phyloP scores from a whole-genome alignment of 192 early-diverging fungal genomes.

The Dispira simplex region DNA sequence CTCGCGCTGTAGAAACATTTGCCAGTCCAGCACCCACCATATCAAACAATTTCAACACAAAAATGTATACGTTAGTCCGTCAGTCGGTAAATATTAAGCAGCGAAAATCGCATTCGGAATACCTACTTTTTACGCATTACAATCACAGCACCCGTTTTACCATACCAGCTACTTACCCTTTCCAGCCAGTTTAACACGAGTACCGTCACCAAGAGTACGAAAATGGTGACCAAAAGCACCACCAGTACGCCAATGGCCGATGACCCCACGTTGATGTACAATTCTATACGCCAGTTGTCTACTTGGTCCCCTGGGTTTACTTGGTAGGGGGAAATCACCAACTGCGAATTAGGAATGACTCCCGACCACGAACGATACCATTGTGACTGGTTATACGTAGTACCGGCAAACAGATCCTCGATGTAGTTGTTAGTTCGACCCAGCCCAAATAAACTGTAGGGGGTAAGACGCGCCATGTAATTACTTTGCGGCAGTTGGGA shows the following conservation, averaged over 20 bases:
- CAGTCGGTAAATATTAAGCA: too few species aligned
- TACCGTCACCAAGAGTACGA: slow-evolving; percentile 55
- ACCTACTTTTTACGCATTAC: too few species aligned
- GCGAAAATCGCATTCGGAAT: too few species aligned
- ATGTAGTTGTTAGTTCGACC: slow-evolving; percentile 95
- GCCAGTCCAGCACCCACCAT: too few species aligned
- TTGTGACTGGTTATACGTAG: slow-evolving; percentile 36
- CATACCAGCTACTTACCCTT: slow-evolving; percentile 28
- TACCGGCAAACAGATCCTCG: slow-evolving; percentile 80
- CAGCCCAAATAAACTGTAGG: slow-evolving; percentile 74
- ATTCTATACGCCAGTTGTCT: slow-evolving; percentile 65
- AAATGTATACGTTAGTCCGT: too few species aligned
- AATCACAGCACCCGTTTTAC: too few species aligned
- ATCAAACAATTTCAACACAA: too few species aligned
- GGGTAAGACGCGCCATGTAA: slow-evolving; percentile 58
- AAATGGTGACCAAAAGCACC: slow-evolving; percentile 49
- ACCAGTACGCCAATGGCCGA: slow-evolving; percentile 72
- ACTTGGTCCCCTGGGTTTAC: slow-evolving; percentile 18
- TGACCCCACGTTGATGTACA: slow-evolving; percentile 79
- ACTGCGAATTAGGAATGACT: slow-evolving; percentile 85
- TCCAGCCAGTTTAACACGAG: slow-evolving; percentile 57
- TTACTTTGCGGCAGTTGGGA: slow-evolving; percentile 66
- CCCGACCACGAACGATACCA: slow-evolving; percentile 44
- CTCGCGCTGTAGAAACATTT: slow-evolving; percentile 32
- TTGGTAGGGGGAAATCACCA: slow-evolving; percentile 74